Conservation (phyloP, 768 basidiomycete genomes). For the Naematelia encephala region DNA sequence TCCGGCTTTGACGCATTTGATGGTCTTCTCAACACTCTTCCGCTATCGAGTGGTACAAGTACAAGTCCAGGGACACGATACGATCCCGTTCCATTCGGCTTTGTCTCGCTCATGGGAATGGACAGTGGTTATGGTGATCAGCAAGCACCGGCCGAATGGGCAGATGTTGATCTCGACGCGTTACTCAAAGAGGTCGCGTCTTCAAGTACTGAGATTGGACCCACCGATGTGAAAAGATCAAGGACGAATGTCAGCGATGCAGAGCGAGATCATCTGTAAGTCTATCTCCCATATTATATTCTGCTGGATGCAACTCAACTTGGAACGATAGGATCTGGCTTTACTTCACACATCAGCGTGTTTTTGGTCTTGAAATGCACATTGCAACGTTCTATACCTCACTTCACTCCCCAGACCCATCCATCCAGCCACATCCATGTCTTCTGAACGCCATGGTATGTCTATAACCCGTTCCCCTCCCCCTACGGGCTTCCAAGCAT, state of each 20-base stretch:
- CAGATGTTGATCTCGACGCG: neutral
- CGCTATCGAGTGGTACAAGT: neutral
- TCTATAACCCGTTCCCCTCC: neutral
- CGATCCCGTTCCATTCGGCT: neutral
- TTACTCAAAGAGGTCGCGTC: neutral
- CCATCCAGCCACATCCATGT: slow-evolving; percentile 17
- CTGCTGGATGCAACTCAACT: neutral
- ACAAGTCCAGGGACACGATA: neutral
- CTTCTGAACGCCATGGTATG: slow-evolving; percentile 22
- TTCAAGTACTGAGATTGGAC: neutral
- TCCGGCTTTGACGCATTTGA: neutral
- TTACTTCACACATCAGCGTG: slow-evolving; percentile 20
- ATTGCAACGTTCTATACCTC: slow-evolving; percentile 17
- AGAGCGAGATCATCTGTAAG: slow-evolving; percentile 24
- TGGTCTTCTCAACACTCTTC: neutral
- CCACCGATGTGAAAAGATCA: neutral
- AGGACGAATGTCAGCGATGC: slow-evolving; percentile 7
- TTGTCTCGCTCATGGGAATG: neutral
- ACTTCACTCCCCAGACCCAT: slow-evolving; percentile 11
- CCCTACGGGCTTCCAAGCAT: neutral
- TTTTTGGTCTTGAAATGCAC: slow-evolving; percentile 24
- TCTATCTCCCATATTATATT: neutral
- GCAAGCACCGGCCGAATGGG: neutral
- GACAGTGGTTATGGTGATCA: neutral
- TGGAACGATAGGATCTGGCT: slow-evolving; percentile 15